Evolutionary conservation across 495 filamentous ascomycete species (phyloP).

Genomic region (Pseudomonodictys pantanalensis): DNA sequence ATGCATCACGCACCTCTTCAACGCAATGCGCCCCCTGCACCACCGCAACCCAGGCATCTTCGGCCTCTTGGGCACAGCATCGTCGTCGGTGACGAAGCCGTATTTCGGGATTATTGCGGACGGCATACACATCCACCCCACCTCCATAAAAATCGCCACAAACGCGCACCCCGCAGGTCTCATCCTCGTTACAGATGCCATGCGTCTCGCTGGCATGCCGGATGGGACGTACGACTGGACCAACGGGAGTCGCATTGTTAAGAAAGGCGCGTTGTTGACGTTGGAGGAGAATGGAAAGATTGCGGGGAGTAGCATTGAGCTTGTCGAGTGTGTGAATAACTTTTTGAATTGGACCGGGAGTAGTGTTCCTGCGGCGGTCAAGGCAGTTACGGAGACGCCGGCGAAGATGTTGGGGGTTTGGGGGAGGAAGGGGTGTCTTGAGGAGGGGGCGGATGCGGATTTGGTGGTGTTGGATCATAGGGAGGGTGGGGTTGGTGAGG

Average conservation of each 20-base stretch:
- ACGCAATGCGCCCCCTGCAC: constrained; percentile 81
- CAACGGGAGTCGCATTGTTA: constrained; percentile 68
- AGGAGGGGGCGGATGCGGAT: constrained; percentile 74
- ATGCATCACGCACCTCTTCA: constrained; percentile 89
- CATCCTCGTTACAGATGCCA: constrained; percentile 67
- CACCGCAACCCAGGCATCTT: constrained; percentile 84
- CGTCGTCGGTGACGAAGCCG: constrained; percentile 45
- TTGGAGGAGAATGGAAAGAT: constrained; percentile 67
- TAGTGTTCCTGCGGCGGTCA: constrained; percentile 61
- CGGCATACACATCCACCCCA: constrained; percentile 65
- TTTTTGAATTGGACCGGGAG: constrained; percentile 70
- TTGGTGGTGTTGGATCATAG: constrained; percentile 65
- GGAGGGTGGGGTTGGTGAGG: constrained; percentile 43
- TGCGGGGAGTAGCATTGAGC: constrained; percentile 67
- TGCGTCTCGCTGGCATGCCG: constrained; percentile 63
- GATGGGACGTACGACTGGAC: constrained; percentile 79
- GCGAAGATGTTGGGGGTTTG: constrained; percentile 69
- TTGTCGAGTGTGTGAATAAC: constrained; percentile 79
- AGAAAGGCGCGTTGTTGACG: constrained; percentile 63
- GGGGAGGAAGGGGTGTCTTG: constrained; percentile 64
- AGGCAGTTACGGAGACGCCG: constrained; percentile 68
- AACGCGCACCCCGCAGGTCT: constrained; percentile 60
- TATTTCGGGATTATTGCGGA: constrained; percentile 67
- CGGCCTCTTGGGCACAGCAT: constrained; percentile 58
- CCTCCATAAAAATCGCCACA: constrained; percentile 60